Evolutionary conservation across 345 rosid species (phyloP).

Genomic region (Citrus trifoliata): DNA sequence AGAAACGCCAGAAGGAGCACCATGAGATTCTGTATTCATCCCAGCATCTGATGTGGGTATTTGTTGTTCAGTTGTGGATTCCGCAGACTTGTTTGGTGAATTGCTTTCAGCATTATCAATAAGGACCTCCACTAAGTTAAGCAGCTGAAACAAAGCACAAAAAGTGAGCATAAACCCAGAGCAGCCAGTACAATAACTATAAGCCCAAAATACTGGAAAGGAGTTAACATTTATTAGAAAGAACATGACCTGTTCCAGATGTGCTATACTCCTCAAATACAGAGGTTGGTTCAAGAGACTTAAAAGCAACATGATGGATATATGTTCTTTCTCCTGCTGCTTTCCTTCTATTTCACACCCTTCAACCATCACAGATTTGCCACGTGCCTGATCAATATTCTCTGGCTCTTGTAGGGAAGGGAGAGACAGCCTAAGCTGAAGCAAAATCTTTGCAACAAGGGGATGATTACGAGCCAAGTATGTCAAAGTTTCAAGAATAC

Average conservation of each 20-base stretch:
- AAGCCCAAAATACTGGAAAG: not conserved
- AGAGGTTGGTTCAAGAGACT: conserved; percentile 92
- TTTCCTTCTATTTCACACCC: conserved; percentile 32
- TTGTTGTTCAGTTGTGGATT: conserved; percentile 40
- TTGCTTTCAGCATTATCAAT: conserved; percentile 71
- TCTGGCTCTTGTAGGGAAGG: conserved; percentile 34
- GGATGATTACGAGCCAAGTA: conserved; percentile 86
- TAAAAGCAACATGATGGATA: conserved; percentile 72
- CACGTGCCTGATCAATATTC: conserved; percentile 47
- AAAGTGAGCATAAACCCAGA: conserved; percentile 2
- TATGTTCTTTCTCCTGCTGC: conserved; percentile 41
- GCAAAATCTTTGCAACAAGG: conserved; percentile 73
- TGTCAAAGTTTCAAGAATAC: conserved; percentile 84
- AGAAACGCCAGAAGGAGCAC: conserved; percentile 31
- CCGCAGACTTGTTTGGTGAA: conserved; percentile 46
- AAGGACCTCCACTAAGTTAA: conserved; percentile 84
- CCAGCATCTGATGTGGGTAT: conserved; percentile 36
- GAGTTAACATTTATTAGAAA: not conserved
- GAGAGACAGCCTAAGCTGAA: conserved; percentile 57
- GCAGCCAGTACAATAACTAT: not conserved
- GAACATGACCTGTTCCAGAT: conserved; percentile 83
- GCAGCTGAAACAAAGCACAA: conserved; percentile 50
- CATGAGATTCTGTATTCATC: conserved; percentile 35
- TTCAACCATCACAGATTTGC: conserved; percentile 68
- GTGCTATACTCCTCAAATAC: conserved; percentile 89